Evolutionary conservation across 352 stramenopile genomes (phyloP).

Genomic region (Globisporangium radiosum): DNA sequence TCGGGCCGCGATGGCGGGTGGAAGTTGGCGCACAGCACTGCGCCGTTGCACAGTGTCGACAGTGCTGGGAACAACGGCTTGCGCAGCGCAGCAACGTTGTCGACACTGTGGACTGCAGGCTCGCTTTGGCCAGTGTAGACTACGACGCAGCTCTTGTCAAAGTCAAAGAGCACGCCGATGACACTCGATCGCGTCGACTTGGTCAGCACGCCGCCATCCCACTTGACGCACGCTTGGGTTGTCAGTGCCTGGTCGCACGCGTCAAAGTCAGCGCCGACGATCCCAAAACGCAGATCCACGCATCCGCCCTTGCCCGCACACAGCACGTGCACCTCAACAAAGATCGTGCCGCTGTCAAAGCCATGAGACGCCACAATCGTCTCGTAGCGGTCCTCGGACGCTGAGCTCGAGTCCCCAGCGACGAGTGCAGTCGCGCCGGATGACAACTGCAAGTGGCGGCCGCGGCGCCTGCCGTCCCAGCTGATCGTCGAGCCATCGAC

Average conservation of each 20-base stretch:
- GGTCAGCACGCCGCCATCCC: constrained; percentile 24
- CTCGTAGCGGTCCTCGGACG: constrained; percentile 35
- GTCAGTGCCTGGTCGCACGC: constrained; percentile 16
- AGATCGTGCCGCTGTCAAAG: constrained; percentile 47
- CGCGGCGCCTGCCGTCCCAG: constrained; percentile 56
- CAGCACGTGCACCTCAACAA: constrained; percentile 53
- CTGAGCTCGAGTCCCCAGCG: constrained; percentile 43
- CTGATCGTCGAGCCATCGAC: constrained; percentile 55
- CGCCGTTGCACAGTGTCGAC: constrained; percentile 64
- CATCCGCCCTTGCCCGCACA: constrained; percentile 37
- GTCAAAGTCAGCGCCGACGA: constrained; percentile 35
- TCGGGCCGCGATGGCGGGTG: constrained; percentile 47
- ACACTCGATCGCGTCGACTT: constrained; percentile 26
- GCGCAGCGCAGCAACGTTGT: constrained; percentile 26
- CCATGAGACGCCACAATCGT: constrained; percentile 47
- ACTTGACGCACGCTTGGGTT: constrained; percentile 31
- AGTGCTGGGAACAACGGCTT: constrained; percentile 48
- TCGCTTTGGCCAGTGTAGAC: constrained; percentile 47
- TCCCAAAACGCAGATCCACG: constrained; percentile 42
- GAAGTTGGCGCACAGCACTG: constrained; percentile 61
- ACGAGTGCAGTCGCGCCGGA: constrained; percentile 44
- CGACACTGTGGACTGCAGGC: constrained; percentile 26
- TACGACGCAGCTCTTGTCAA: constrained; percentile 47
- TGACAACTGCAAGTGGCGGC: constrained; percentile 37
- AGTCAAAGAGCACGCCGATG: constrained; percentile 79